A percentile compares a stretch with the other conserved stretches of the same genome.
Evolutionary conservation across 2,329 filamentous ascomycete species (phyloP).

Genomic region (Elsinoe perseae): DNA sequence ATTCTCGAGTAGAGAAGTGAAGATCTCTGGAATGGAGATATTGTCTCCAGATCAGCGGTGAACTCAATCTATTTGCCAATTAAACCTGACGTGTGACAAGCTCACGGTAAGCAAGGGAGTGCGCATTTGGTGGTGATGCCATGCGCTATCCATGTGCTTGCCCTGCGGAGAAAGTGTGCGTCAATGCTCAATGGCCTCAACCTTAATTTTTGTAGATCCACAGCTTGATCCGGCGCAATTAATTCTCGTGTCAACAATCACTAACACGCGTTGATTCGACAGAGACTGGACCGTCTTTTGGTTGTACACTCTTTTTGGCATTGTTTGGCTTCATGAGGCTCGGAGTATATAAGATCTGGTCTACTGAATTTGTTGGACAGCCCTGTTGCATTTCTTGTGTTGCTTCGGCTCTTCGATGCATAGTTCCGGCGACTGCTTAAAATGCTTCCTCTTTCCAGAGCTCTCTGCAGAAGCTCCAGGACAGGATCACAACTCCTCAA

Average conservation of each 20-base stretch:
- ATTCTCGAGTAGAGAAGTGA: neutral
- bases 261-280: slow-evolving; percentile 7
- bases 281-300: neutral
- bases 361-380: neutral
- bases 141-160: slow-evolving; percentile 6
- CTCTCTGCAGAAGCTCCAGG: slow-evolving; percentile 1
- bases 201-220: neutral
- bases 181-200: slow-evolving; percentile 4
- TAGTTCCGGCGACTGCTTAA: neutral
- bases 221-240: slow-evolving; percentile 1
- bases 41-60: neutral
- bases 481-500: neutral
- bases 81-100: slow-evolving; percentile 10
- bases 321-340: neutral
- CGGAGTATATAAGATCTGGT: neutral
- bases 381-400: neutral
- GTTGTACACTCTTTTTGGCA: neutral
- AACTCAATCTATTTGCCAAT: slow-evolving; percentile 7
- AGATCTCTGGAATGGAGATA: neutral
- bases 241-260: slow-evolving; percentile 13
- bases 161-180: slow-evolving; percentile 5
- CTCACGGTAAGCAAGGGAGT: slow-evolving; percentile 8
- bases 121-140: neutral
- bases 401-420: neutral
- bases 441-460: neutral